phyloP scores from a whole-genome alignment of 345 rosid genomes.

The Sisymbrium irio region DNA sequence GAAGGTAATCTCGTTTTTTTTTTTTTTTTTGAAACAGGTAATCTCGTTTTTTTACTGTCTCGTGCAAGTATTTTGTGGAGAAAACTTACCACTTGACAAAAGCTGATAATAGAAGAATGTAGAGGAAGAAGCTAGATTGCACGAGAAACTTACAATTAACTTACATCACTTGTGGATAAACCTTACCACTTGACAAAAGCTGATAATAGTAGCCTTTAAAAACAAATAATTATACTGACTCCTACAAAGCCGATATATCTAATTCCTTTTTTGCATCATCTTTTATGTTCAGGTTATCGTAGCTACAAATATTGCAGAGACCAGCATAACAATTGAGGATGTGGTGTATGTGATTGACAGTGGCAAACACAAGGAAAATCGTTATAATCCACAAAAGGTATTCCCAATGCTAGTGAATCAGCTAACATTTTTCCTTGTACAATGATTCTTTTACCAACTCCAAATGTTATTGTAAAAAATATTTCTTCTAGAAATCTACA shows the following conservation, averaged over 20 bases:
- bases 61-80: not conserved
- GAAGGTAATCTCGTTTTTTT: slow-evolving; percentile 46
- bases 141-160: too few species aligned
- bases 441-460: not conserved
- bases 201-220: too few species aligned
- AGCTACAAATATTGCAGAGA: slow-evolving; percentile 68
- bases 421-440: slow-evolving; percentile 3
- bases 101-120: too few species aligned
- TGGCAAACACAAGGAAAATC: slow-evolving; percentile 92
- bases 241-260: not conserved
- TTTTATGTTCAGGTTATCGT: slow-evolving; percentile 59
- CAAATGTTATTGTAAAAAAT: too few species aligned
- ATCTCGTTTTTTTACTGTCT: too few species aligned
- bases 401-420: slow-evolving; percentile 16
- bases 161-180: too few species aligned
- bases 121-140: too few species aligned
- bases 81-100: too few species aligned
- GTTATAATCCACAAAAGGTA: slow-evolving; percentile 87
- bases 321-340: slow-evolving; percentile 89
- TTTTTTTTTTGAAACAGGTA: too few species aligned
- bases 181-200: too few species aligned
- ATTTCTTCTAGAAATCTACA: too few species aligned
- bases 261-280: slow-evolving; percentile 4
- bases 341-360: slow-evolving; percentile 88
- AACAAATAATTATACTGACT: too few species aligned